Evolutionary conservation across 257 asterid species (phyloP).

Genomic region (Penstemon newberryi): DNA sequence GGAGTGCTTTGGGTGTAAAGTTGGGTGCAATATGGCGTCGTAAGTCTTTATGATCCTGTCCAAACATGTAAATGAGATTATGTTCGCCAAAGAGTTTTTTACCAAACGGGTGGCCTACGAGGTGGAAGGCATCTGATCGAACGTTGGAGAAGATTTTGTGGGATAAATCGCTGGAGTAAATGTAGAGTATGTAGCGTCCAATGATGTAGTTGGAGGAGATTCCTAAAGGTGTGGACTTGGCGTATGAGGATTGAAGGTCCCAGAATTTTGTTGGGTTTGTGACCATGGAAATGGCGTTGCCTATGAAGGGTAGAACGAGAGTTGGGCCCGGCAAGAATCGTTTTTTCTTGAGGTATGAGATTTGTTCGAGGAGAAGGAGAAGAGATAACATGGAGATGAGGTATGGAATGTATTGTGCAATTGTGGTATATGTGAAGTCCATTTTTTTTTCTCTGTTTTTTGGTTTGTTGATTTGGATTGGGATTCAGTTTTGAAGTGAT

Average conservation of each 20-base stretch:
- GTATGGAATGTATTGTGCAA: slow-evolving; percentile 50
- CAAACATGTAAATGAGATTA: slow-evolving; percentile 80
- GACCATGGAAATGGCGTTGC: slow-evolving; percentile 67
- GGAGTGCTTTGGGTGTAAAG: slow-evolving; percentile 77
- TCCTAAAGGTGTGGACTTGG: slow-evolving; percentile 63
- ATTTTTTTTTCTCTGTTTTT: slow-evolving; percentile 6
- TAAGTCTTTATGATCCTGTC: slow-evolving; percentile 77
- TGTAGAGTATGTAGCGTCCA: slow-evolving; percentile 79
- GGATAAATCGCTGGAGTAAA: slow-evolving; percentile 73
- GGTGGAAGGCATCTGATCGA: slow-evolving; percentile 91
- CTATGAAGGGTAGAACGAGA: slow-evolving; percentile 69
- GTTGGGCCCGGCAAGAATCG: slow-evolving; percentile 81
- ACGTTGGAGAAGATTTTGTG: slow-evolving; percentile 80
- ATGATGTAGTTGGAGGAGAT: slow-evolving; percentile 74
- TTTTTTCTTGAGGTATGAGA: slow-evolving; percentile 65
- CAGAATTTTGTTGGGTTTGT: slow-evolving; percentile 67
- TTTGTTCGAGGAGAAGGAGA: slow-evolving; percentile 65
- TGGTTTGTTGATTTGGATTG: background rate
- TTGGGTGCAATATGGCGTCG: slow-evolving; percentile 85
- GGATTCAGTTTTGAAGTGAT: background rate
- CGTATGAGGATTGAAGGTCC: slow-evolving; percentile 62
- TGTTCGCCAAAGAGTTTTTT: slow-evolving; percentile 87
- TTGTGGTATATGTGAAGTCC: slow-evolving; percentile 39
- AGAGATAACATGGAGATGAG: slow-evolving; percentile 42
- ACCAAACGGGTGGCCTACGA: slow-evolving; percentile 88